Evolutionary conservation across 805 yeast species (phyloP).

Genomic region (Clavispora phyllophila): DNA sequence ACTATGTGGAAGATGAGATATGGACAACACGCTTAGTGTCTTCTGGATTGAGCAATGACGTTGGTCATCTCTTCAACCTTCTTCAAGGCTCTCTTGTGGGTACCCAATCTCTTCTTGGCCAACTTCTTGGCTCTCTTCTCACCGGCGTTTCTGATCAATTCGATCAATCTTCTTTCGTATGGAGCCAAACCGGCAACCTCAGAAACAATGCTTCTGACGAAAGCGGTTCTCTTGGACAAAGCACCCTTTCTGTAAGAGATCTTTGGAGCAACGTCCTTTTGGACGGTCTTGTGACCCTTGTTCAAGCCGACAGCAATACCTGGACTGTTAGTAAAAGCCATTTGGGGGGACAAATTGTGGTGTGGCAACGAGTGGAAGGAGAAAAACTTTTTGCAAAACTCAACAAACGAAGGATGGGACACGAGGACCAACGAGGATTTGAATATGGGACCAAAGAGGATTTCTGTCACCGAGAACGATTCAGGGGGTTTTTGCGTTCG

Average conservation of each 20-base stretch:
- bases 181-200: conserved; percentile 99
- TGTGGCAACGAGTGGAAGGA: not conserved
- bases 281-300: conserved; percentile 98
- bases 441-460: no score
- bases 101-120: conserved; percentile 99
- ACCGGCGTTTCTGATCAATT: conserved; percentile 99
- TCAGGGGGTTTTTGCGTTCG: not conserved
- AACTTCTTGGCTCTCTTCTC: conserved; percentile 99
- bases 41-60: conserved; percentile 95
- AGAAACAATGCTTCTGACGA: conserved; percentile 91
- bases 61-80: conserved; percentile 98
- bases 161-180: conserved; percentile 99
- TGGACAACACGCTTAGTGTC: conserved; percentile 56
- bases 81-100: conserved; percentile 98
- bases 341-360: not conserved
- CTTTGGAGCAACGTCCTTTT: conserved; percentile 63
- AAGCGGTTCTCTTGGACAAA: conserved; percentile 88
- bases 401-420: no score
- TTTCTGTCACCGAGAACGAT: no score
- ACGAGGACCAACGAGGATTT: no score
- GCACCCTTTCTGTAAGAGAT: conserved; percentile 96
- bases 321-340: conserved; percentile 21
- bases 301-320: conserved; percentile 98
- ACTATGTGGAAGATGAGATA: conserved; percentile 7
- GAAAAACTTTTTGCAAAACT: not conserved